Conservation (phyloP, 169 alveolate species). For the Plasmodium sp. region DNA sequence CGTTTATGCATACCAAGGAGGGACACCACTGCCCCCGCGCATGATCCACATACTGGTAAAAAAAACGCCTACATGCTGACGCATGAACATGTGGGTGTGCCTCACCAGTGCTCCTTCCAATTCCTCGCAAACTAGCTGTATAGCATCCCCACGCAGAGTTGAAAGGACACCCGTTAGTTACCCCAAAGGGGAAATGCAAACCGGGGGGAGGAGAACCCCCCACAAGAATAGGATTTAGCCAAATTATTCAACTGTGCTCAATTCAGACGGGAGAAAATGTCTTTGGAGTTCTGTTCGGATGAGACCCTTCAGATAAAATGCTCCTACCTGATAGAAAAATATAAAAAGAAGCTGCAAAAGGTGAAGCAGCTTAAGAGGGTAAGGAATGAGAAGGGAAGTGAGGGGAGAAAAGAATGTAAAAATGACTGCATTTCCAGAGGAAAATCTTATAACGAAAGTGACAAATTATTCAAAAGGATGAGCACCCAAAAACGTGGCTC, state of each 20-base stretch:
- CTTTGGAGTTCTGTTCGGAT: background rate
- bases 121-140: background rate
- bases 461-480: background rate
- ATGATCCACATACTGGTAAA: background rate
- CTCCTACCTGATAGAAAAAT: conserved; percentile 69
- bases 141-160: background rate
- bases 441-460: background rate
- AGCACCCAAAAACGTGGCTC: background rate
- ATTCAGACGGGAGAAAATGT: conserved; percentile 18
- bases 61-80: background rate
- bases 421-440: background rate
- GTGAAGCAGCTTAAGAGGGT: conserved; percentile 49
- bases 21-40: background rate
- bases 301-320: conserved; percentile 56
- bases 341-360: conserved; percentile 48
- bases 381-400: background rate
- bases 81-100: background rate
- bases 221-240: background rate
- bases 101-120: background rate
- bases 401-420: background rate
- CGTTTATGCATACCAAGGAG: background rate
- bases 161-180: background rate
- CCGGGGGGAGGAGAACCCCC: background rate
- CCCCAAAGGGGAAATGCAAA: background rate
- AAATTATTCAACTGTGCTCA: background rate